These are phyloP conservation scores for Neovahlkampfia damariscottae DNA, from an alignment of 78 protist species.

Conservation along the genomic window DNA sequence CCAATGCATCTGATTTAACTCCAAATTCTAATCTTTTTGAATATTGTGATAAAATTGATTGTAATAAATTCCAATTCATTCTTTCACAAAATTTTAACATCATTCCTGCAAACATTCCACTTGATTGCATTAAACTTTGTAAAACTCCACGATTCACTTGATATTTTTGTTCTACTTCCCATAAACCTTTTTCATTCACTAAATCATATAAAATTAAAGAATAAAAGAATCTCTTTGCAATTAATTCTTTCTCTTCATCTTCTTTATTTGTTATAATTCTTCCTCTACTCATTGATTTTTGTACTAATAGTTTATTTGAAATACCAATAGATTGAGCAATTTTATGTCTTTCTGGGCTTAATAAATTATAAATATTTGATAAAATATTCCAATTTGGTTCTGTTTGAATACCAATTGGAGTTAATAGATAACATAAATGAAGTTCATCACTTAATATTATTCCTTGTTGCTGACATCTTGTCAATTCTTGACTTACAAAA, in stretches of 20 bases:
- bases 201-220: neutral
- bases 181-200: neutral
- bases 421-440: conserved; percentile 7
- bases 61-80: neutral
- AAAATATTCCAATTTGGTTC: conserved; percentile 15
- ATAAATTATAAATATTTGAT: neutral
- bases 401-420: conserved; percentile 9
- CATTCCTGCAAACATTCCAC: neutral
- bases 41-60: neutral
- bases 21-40: neutral
- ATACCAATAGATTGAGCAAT: neutral
- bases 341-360: neutral
- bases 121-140: neutral
- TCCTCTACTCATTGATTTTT: no score
- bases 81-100: neutral
- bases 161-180: neutral
- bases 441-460: conserved; percentile 17
- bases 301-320: neutral
- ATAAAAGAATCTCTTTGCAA: neutral
- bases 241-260: neutral
- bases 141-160: neutral
- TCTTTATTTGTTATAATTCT: no score
- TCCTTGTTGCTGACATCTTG: neutral
- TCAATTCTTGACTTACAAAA: neutral
- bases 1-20: neutral